Evolutionary conservation across 2,329 filamentous ascomycete genomes (phyloP).

Genomic region (Paraphaeosphaeria sporulosa): DNA sequence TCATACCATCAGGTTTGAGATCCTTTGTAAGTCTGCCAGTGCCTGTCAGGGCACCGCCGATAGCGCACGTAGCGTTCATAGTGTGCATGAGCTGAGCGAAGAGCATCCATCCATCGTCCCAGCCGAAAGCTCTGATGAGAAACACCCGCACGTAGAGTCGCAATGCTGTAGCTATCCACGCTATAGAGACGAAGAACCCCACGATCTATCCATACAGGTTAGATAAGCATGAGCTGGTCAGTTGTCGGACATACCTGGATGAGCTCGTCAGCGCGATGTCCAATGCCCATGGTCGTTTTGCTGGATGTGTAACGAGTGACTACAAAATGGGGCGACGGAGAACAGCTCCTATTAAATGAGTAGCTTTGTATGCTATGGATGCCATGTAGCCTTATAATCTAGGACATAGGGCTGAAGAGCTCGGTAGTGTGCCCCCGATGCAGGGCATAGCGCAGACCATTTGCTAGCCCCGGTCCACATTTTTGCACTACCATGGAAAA

Average conservation of each 20-base stretch:
- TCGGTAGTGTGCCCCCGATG: background rate
- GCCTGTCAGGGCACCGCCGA: conserved; percentile 14
- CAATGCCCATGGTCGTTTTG: background rate
- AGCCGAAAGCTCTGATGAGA: conserved; percentile 22
- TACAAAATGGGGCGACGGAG: background rate
- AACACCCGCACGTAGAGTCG: conserved; percentile 18
- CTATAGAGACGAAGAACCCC: conserved; percentile 1
- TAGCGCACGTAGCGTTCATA: conserved; percentile 6
- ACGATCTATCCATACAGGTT: background rate
- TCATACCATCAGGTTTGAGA: conserved; percentile 11
- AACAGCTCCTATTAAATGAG: background rate
- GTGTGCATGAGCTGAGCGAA: conserved; percentile 19
- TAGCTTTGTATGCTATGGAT: background rate
- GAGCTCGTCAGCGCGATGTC: background rate
- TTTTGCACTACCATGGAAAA: background rate
- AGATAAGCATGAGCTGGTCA: background rate
- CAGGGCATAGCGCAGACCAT: background rate
- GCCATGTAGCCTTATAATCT: background rate
- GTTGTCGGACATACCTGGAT: background rate
- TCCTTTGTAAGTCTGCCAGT: conserved; percentile 13
- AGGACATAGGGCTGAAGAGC: background rate
- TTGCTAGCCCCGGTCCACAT: background rate
- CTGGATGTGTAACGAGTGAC: background rate
- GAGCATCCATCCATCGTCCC: conserved; percentile 25
- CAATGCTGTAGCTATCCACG: conserved; percentile 14